Conservation (phyloP, 225 moss, liverwort and hornwort species). For the Marchantia polymorpha region DNA sequence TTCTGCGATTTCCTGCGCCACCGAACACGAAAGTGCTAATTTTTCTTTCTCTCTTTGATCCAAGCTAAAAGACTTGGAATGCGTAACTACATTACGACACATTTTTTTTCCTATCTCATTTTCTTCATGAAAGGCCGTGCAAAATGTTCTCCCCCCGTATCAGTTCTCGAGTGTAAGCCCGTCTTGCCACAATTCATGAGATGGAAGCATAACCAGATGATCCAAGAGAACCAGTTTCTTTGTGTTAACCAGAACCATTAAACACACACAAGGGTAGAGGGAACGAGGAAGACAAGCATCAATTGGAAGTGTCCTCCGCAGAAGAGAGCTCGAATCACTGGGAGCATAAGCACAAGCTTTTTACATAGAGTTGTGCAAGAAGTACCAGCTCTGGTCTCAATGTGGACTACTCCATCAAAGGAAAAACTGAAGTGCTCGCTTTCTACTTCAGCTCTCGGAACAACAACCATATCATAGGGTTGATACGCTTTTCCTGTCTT, state of each 20-base stretch:
- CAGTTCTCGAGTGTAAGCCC: background rate
- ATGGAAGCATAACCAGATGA: background rate
- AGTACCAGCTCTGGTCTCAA: constrained; percentile 66
- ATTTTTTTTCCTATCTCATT: no score
- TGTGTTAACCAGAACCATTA: background rate
- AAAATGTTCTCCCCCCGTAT: background rate
- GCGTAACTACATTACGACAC: background rate
- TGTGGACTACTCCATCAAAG: constrained; percentile 66
- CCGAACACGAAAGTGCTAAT: background rate
- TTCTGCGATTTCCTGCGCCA: constrained; percentile 50
- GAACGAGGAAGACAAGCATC: background rate
- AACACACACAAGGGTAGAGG: background rate
- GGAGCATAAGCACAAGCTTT: constrained; percentile 4
- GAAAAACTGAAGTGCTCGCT: constrained; percentile 72
- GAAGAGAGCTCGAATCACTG: background rate
- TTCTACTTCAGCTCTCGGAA: constrained; percentile 54
- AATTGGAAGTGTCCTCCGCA: background rate
- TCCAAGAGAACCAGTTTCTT: background rate
- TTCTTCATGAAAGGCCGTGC: background rate
- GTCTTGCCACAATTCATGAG: background rate
- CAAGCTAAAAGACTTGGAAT: background rate
- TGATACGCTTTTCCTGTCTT: constrained; percentile 39
- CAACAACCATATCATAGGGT: constrained; percentile 76
- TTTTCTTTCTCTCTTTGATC: constrained; percentile 1
- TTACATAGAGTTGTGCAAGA: constrained; percentile 43